Evolutionary conservation across 805 yeast genomes (phyloP), one percentile per base, ranked within the genome.

Genomic region (Wickerhamiella sergipiensis): DNA sequence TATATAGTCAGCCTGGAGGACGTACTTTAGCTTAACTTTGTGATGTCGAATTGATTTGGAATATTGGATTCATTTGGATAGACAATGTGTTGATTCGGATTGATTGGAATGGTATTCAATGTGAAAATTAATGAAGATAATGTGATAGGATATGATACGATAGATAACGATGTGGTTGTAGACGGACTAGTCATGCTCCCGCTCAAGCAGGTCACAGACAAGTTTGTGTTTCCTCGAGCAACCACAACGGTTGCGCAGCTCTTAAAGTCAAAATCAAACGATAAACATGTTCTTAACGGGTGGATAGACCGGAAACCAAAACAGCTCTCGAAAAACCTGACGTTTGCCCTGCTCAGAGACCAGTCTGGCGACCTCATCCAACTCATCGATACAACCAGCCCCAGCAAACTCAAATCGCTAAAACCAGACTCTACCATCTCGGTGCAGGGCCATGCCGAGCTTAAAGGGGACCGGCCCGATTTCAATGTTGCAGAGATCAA

Each of bases 241-340:
- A 50, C 50, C 1, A 21, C 38, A 13, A 6, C 50, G 3, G 43
- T 48, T 9, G 23, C 26, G 5, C 26, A 15, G 2, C 43, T 52
- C 9, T 13, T 12, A 17, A 2, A 6, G 22, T 29, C 15, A 3
- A 39, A 33, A 15, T 9, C 39, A 10, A 8, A 23, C 19, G 43
- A 40, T 46, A 52, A 53, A 3, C 57, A 64, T 13, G 75, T 83
- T 1, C 56, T 90, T 7, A 78, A 85, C 55, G 97, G 98, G 0
- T 92, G 96, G 87, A 75, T 90, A 17, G 79, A 86, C 59, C 71
- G 76, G 21, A 80, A 81, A 56, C 92, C 95, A 0, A 74, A 82
- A 50, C 78, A 79, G 49, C 69, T 85, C 49, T 80, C 90, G 3
- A 79, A 78, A 49, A 67, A 67, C 10, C 69, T 85, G 47, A 73